Evolutionary conservation across 306 rosid species (phyloP).

Genomic region (Sesbania bispinosa): DNA sequence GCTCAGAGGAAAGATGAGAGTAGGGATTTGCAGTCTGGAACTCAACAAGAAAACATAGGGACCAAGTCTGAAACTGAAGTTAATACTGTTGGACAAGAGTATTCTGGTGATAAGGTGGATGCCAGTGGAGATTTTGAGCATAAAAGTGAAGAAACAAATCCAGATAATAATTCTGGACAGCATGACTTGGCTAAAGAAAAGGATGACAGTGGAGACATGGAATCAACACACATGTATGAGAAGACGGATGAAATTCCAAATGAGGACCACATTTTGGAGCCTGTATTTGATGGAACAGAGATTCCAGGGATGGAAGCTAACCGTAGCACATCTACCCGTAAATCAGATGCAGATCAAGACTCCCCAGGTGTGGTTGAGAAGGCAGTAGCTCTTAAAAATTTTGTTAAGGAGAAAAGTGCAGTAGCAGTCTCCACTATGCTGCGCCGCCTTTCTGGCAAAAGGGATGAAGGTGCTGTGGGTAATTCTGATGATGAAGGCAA

Average conservation of each 20-base stretch:
- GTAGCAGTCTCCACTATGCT: slow-evolving; percentile 68
- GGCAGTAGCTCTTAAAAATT: slow-evolving; percentile 71
- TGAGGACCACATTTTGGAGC: slow-evolving; percentile 62
- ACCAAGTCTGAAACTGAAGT: slow-evolving; percentile 29
- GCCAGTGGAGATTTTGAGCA: slow-evolving; percentile 22
- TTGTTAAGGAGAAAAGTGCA: slow-evolving; percentile 65
- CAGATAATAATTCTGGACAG: slow-evolving; percentile 7
- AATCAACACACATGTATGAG: slow-evolving; percentile 28
- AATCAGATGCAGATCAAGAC: slow-evolving; percentile 50
- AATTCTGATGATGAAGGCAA: slow-evolving; percentile 33
- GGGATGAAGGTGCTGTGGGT: slow-evolving; percentile 38
- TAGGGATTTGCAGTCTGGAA: slow-evolving; percentile 13
- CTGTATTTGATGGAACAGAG: slow-evolving; percentile 82
- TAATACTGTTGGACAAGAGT: neutral
- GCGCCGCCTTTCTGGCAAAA: slow-evolving; percentile 73
- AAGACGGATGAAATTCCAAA: slow-evolving; percentile 40
- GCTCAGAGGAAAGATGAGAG: slow-evolving; percentile 13
- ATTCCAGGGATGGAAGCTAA: slow-evolving; percentile 63
- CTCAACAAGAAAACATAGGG: slow-evolving; percentile 27
- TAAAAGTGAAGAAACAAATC: slow-evolving; percentile 29
- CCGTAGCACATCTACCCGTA: slow-evolving; percentile 45
- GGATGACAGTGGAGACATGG: slow-evolving; percentile 22
- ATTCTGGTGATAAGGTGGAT: slow-evolving; percentile 30
- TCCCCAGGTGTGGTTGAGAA: slow-evolving; percentile 67
- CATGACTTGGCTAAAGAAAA: slow-evolving; percentile 20